These are phyloP conservation scores for Setaria viridis DNA, from an alignment of 202 grass and related monocot genomes.

Conservation along the genomic window DNA sequence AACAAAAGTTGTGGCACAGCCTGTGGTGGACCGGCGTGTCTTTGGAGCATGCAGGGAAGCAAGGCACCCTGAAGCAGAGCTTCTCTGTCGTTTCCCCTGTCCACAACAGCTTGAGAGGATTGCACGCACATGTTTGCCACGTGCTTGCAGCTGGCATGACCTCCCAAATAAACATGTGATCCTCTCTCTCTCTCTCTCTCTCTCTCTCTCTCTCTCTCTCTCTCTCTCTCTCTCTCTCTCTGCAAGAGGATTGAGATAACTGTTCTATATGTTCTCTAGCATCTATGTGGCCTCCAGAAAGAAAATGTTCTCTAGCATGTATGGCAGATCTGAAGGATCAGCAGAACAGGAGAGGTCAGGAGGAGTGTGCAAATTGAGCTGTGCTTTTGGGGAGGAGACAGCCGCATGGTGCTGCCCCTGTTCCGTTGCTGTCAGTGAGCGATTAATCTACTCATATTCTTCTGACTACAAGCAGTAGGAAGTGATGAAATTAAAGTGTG, in stretches of 20 bases:
- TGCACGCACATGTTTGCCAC: constrained; percentile 29
- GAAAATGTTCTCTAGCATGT: neutral
- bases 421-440: neutral
- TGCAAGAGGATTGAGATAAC: neutral
- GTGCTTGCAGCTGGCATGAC: neutral
- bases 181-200: neutral
- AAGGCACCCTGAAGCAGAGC: constrained; percentile 1
- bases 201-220: no score
- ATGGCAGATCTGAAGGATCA: no score
- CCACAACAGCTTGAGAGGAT: neutral
- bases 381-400: constrained; percentile 9
- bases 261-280: neutral
- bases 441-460: neutral
- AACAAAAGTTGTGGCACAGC: neutral
- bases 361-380: neutral
- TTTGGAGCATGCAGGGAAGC: constrained; percentile 1
- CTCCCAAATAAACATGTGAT: constrained; percentile 13
- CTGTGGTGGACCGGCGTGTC: constrained; percentile 11
- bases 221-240: no score
- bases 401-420: neutral
- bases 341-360: no score
- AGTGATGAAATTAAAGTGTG: neutral
- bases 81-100: neutral
- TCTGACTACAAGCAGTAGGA: neutral
- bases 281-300: neutral